Base-by-base conservation (phyloP, 2,329 filamentous ascomycete species). In the Pezicula radicicola region DNA sequence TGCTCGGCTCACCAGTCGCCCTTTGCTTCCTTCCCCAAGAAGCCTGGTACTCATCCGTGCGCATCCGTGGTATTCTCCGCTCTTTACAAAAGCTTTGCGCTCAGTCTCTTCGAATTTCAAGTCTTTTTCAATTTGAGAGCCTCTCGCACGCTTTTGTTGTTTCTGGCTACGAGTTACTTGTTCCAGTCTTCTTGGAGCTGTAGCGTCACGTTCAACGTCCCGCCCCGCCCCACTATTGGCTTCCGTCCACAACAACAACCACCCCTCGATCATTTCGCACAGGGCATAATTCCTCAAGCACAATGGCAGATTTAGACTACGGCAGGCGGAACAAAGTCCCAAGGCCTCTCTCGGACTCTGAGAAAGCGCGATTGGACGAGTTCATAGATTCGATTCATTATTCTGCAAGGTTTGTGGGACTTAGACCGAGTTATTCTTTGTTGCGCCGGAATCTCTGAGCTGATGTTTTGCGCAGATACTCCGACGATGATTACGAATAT, bases 371-470 rank as follows among this genome's bases (percentile, higher is more conserved):
- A 55, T 78, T 99, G 53, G 91, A 97, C 56, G 92, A 97, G 70
- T 97, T 89, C 68, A 84, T 94, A 60, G 91, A 97, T 65, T 83
- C 84, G 30, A 99, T 99, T 63, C 92, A 97, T 73, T 99, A 99
- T 75, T 97, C 93, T 48, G 83, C 89, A 58, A 84, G 91, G 91
- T 96, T 77, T 65, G 80, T 67, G 50, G 18, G 46, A 19, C 36
- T 44, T 21, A 21, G 39, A 42, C 16, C 35, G n/a, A 33, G 21
- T 28, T 41, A 8, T 10, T 50, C 18, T 41, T 12, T 45, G 42
- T 16, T 25, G 12, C 42, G 25, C 13, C 21, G 12, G 42, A 45
- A 28, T 16, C 21, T 28, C 7, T 33, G 36, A 21, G 53, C 60
- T 59, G 28, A 63, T 56, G 61, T 58, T 13, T 42, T 39, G 37